Percentiles rank a stretch among this genome's conserved stretches.
Evolutionary conservation across 1,284 basidiomycete genomes (phyloP).

Genomic region (Apiotrichum gamsii): DNA sequence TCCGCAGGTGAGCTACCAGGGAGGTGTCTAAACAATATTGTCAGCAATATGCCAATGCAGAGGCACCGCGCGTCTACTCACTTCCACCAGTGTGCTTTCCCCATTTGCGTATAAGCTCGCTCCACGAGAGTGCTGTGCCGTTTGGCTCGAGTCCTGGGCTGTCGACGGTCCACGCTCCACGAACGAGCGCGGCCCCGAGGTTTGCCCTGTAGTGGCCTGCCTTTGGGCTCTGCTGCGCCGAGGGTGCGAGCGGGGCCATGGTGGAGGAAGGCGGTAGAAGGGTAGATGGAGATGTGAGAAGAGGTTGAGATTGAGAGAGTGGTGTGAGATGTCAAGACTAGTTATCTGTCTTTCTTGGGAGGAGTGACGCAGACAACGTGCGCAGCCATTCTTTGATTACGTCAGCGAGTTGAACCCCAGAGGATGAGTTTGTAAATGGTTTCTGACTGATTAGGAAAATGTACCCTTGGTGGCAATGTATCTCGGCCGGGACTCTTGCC

Average conservation of each 20-base stretch:
- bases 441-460: too few species aligned
- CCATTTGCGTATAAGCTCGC: constrained; percentile 76
- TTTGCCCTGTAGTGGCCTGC: constrained; percentile 37
- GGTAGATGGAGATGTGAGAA: not conserved
- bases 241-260: constrained; percentile 2
- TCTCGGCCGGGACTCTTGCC: too few species aligned
- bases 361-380: too few species aligned
- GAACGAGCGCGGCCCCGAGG: constrained; percentile 38
- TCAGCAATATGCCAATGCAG: too few species aligned
- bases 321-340: too few species aligned
- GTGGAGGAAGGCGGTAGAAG: not conserved
- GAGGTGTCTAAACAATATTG: constrained; percentile 22
- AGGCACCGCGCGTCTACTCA: too few species aligned
- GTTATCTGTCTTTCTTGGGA: too few species aligned
- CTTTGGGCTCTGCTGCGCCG: constrained; percentile 27
- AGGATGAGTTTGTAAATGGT: too few species aligned
- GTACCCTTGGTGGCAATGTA: too few species aligned
- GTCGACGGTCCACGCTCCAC: constrained; percentile 42
- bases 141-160: constrained; percentile 60
- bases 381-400: too few species aligned
- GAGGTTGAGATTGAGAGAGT: not conserved
- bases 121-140: constrained; percentile 61
- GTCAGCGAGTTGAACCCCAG: too few species aligned
- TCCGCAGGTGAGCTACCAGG: constrained; percentile 35
- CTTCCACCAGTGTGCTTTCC: constrained; percentile 67